These are phyloP conservation scores for Metarhizium anisopliae DNA, from an alignment of 2,329 filamentous ascomycete genomes.

Conservation along the genomic window DNA sequence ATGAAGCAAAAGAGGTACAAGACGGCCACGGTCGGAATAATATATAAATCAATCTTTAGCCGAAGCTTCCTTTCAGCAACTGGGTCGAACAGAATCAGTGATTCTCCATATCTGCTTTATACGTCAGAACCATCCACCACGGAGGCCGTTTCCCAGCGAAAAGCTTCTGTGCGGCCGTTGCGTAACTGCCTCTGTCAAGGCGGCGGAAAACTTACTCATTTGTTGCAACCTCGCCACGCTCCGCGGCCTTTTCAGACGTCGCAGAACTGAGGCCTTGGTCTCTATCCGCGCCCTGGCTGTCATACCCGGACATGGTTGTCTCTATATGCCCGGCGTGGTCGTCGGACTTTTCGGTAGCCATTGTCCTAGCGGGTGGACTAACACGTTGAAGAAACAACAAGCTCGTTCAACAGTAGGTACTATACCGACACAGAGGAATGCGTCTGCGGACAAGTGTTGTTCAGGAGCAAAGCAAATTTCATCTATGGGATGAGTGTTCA, in stretches of 20 bases:
- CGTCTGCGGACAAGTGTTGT: no score
- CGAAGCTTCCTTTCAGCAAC: slow-evolving; percentile 48
- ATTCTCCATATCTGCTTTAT: background rate
- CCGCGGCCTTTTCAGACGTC: slow-evolving; percentile 23
- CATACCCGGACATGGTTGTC: background rate
- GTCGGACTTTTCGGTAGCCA: background rate
- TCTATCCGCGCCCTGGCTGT: background rate
- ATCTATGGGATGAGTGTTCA: no score
- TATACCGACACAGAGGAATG: no score
- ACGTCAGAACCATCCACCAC: background rate
- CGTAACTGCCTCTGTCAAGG: no score
- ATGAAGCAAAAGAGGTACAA: slow-evolving; percentile 69
- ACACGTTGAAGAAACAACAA: background rate
- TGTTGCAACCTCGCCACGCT: slow-evolving; percentile 35
- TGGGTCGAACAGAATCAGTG: slow-evolving; percentile 43
- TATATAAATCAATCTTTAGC: slow-evolving; percentile 55
- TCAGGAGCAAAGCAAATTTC: no score
- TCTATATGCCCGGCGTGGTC: background rate
- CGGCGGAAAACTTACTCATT: slow-evolving; percentile 22
- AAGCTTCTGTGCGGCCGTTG: no score
- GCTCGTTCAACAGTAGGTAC: no score
- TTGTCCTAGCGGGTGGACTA: background rate
- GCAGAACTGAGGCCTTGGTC: background rate
- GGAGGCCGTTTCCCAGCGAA: no score
- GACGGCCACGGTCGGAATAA: slow-evolving; percentile 56